These are phyloP conservation scores for Saturnispora sekii DNA, from an alignment of 805 yeast species.

Conservation along the genomic window DNA sequence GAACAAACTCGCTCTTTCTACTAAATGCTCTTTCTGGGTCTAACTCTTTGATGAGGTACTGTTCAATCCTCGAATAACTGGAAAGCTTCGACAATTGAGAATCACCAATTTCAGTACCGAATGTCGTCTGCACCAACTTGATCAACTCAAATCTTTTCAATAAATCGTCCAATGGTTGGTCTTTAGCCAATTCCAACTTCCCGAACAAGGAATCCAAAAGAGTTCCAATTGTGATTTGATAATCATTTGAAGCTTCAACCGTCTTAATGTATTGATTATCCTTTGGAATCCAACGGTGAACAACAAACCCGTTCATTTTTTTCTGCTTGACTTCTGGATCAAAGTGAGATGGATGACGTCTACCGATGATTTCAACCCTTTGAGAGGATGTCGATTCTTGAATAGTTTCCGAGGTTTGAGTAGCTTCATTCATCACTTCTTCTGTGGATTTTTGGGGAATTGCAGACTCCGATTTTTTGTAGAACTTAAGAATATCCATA, in stretches of 20 bases:
- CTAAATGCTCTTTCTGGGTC: conserved; percentile 29
- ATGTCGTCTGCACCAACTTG: conserved; percentile 38
- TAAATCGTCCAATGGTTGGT: conserved; percentile 28
- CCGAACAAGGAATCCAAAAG: conserved; percentile 13
- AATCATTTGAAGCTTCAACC: conserved; percentile 3
- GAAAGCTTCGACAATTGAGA: conserved; percentile 33
- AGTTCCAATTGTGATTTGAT: conserved; percentile 14
- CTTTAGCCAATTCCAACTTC: background rate
- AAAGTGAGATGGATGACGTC: conserved; percentile 19
- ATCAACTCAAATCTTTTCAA: conserved; percentile 37
- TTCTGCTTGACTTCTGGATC: conserved; percentile 17
- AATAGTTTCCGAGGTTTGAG: background rate
- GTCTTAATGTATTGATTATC: conserved; percentile 14
- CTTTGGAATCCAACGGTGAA: conserved; percentile 26
- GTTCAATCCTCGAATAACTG: conserved; percentile 30
- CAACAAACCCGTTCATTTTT: conserved; percentile 23
- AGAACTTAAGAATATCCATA: conserved; percentile 7
- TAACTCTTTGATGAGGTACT: conserved; percentile 28
- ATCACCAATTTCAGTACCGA: conserved; percentile 49
- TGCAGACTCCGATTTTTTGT: conserved; percentile 4
- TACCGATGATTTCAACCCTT: conserved; percentile 24
- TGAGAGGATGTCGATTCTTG: background rate
- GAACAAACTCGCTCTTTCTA: conserved; percentile 50
- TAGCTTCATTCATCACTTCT: conserved; percentile 2
- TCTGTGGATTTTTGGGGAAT: conserved; percentile 7